phyloP scores from a whole-genome alignment of 768 basidiomycete genomes.

The Hygrocybe punicea region DNA sequence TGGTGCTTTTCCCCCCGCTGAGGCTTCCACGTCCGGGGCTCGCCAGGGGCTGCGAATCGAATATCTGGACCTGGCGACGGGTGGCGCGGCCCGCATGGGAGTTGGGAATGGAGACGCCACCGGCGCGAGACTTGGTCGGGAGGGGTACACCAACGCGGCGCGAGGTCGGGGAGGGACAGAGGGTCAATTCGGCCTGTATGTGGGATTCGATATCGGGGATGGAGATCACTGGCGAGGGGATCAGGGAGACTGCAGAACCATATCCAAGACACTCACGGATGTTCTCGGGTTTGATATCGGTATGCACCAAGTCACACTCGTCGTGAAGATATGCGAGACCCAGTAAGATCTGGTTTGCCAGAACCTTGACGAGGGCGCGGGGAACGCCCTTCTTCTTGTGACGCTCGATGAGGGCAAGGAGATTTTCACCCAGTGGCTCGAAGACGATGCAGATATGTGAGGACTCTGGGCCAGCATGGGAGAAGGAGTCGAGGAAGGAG shows the following conservation, averaged over 20 bases:
- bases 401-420: slow-evolving; percentile 69
- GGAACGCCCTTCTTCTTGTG: slow-evolving; percentile 84
- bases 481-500: slow-evolving; percentile 87
- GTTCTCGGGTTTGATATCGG: slow-evolving; percentile 94
- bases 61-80: slow-evolving; percentile 64
- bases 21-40: slow-evolving; percentile 45
- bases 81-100: not conserved
- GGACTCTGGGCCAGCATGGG: slow-evolving; percentile 66
- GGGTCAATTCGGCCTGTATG: slow-evolving; percentile 64
- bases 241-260: not conserved
- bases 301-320: slow-evolving; percentile 89
- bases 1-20: slow-evolving; percentile 9
- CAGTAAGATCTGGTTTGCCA: slow-evolving; percentile 81
- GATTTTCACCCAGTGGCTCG: slow-evolving; percentile 78
- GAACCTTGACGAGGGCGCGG: slow-evolving; percentile 74
- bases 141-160: slow-evolving; percentile 78
- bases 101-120: slow-evolving; percentile 4
- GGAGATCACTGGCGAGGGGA: slow-evolving; percentile 57
- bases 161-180: slow-evolving; percentile 68
- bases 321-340: slow-evolving; percentile 91
- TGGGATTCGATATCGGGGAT: slow-evolving; percentile 78
- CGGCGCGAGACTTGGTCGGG: slow-evolving; percentile 37
- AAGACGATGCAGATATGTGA: slow-evolving; percentile 89
- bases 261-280: slow-evolving; percentile 61
- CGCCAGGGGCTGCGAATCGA: slow-evolving; percentile 74